A percentile compares a stretch with the other conserved stretches of the same genome.
Evolutionary conservation across 768 basidiomycete species (phyloP).

Genomic region (Boletus fagicola): DNA sequence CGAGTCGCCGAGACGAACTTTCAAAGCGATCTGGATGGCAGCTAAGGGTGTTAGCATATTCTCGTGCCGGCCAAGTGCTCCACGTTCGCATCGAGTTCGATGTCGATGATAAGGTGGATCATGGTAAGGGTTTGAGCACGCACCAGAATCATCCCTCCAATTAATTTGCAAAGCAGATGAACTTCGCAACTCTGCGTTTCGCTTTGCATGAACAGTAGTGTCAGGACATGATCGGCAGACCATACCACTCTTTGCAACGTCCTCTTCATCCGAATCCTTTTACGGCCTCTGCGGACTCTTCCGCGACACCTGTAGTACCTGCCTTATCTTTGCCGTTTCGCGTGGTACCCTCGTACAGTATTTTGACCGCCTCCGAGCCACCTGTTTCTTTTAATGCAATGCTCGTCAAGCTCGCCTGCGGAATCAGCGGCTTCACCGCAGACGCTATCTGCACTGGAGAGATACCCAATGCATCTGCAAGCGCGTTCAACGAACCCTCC

Average conservation of each 20-base stretch:
- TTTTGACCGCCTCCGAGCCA: slow-evolving; percentile 39
- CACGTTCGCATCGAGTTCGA: too few relatives aligned
- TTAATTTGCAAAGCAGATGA: background rate
- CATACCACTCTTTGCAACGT: background rate
- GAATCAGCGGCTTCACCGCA: slow-evolving; percentile 60
- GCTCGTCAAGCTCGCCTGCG: slow-evolving; percentile 58
- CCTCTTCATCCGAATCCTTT: background rate
- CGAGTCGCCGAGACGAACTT: too few relatives aligned
- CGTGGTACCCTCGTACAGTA: slow-evolving; percentile 27
- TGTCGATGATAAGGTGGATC: background rate
- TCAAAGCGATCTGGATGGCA: too few relatives aligned
- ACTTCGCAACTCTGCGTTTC: background rate
- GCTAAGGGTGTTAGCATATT: too few relatives aligned
- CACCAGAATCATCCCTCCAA: background rate
- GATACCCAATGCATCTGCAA: slow-evolving; percentile 64
- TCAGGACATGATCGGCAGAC: background rate
- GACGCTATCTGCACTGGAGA: slow-evolving; percentile 57
- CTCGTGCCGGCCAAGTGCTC: too few relatives aligned
- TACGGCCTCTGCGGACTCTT: background rate
- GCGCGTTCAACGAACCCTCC: slow-evolving; percentile 55
- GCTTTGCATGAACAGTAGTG: background rate
- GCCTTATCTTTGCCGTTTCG: background rate
- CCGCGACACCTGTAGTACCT: background rate
- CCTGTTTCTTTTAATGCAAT: slow-evolving; percentile 46
- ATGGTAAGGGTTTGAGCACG: background rate